A percentile compares a stretch with the other conserved stretches of the same genome.
Conservation (phyloP, 192 early-diverging fungal genomes). For the Backusella circina region DNA sequence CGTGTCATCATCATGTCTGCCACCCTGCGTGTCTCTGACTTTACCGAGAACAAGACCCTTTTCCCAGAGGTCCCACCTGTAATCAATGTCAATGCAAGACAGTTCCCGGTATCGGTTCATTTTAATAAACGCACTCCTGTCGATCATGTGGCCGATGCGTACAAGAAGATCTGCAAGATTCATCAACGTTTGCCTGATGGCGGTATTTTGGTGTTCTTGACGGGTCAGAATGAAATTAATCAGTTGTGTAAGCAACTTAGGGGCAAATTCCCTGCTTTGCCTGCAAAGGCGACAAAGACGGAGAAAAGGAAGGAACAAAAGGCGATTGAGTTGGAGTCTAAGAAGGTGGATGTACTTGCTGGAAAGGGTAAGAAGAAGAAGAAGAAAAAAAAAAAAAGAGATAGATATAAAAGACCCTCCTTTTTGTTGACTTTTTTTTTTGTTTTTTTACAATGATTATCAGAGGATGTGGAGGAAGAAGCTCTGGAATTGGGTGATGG, state of each 20-base stretch:
- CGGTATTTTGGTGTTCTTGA: conserved; percentile 91
- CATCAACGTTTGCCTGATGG: conserved; percentile 90
- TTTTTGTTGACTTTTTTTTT: not conserved
- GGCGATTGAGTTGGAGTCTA: conserved; percentile 13
- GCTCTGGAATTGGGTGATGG: conserved; percentile 57
- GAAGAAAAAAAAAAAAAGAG: too few species aligned
- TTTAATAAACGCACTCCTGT: conserved; percentile 93
- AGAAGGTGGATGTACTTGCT: conserved; percentile 4
- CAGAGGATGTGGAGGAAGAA: conserved; percentile 56
- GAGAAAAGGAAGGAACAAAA: conserved; percentile 26
- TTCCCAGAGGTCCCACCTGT: conserved; percentile 78
- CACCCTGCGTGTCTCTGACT: conserved; percentile 95
- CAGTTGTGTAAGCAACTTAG: conserved; percentile 73
- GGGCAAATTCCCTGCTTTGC: conserved; percentile 60
- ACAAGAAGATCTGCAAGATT: conserved; percentile 91
- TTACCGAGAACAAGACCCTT: conserved; percentile 78
- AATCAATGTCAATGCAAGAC: conserved; percentile 88
- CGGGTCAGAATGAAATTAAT: conserved; percentile 92
- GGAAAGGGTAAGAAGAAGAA: conserved; percentile 36
- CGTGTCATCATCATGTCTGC: conserved; percentile 99
- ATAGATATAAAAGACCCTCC: too few species aligned
- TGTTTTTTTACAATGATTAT: not conserved
- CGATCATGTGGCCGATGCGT: conserved; percentile 85
- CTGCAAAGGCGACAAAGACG: conserved; percentile 32
- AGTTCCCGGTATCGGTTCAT: conserved; percentile 86